A percentile compares a stretch with the other conserved stretches of the same genome.
phyloP scores from a whole-genome alignment of 2,329 filamentous ascomycete genomes.

The Stemphylium vesicarium region DNA sequence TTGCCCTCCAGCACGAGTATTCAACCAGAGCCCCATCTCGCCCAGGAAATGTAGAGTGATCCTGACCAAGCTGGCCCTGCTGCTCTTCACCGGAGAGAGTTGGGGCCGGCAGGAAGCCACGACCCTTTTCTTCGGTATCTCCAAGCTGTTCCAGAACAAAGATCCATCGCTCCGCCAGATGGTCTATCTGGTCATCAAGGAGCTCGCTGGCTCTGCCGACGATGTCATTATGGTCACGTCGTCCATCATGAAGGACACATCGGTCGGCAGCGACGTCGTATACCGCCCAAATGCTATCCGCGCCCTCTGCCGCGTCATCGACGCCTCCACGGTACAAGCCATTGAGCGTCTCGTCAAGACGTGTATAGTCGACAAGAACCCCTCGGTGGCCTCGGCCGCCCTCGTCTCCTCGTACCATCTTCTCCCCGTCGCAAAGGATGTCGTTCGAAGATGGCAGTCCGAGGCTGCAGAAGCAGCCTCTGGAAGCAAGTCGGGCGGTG shows the following conservation, averaged over 20 bases:
- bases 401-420: slow-evolving; percentile 98
- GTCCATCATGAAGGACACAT: slow-evolving; percentile 99
- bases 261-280: slow-evolving; percentile 84
- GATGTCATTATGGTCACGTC: slow-evolving; percentile 99
- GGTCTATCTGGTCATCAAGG: slow-evolving; percentile 98
- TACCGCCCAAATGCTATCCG: slow-evolving; percentile 93
- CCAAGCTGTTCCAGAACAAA: slow-evolving; percentile 99
- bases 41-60: slow-evolving; percentile 92
- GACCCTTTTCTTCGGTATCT: slow-evolving; percentile 95
- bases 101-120: slow-evolving; percentile 98
- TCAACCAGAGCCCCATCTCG: slow-evolving; percentile 96
- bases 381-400: slow-evolving; percentile 93
- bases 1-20: slow-evolving; percentile 76
- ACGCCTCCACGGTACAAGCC: slow-evolving; percentile 94
- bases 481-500: slow-evolving; percentile 83
- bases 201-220: slow-evolving; percentile 91
- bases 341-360: slow-evolving; percentile 99
- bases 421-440: slow-evolving; percentile 91
- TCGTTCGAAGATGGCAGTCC: slow-evolving; percentile 96
- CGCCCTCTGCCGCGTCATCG: slow-evolving; percentile 91
- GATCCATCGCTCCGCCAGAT: slow-evolving; percentile 97
- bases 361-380: slow-evolving; percentile 98
- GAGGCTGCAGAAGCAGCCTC: slow-evolving; percentile 97
- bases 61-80: slow-evolving; percentile 93
- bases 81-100: slow-evolving; percentile 95